phyloP scores from a whole-genome alignment of 1,284 basidiomycete species.

The Leucoagaricus sp. region DNA sequence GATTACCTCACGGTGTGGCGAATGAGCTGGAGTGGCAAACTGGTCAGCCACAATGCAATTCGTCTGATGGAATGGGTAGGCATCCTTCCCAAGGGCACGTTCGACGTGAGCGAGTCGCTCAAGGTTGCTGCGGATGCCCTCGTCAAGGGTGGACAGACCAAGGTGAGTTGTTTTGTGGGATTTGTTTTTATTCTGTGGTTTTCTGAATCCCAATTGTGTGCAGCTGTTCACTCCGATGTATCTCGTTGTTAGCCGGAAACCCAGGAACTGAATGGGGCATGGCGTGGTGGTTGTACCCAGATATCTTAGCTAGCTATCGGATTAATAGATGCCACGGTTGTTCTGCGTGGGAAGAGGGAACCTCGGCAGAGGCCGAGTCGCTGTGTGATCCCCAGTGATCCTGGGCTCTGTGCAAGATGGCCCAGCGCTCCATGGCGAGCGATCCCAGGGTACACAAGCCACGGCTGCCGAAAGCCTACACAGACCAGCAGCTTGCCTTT shows the following conservation, averaged over 20 bases:
- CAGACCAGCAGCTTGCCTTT: constrained; percentile 55
- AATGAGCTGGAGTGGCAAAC: constrained; percentile 86
- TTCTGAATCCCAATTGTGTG: constrained; percentile 13
- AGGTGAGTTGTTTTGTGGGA: constrained; percentile 51
- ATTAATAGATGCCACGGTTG: constrained; percentile 6
- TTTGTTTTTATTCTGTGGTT: not conserved
- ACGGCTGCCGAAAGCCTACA: constrained; percentile 60
- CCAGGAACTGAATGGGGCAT: constrained; percentile 36
- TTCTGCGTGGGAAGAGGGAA: constrained; percentile 15
- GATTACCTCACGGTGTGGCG: constrained; percentile 89
- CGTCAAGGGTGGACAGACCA: constrained; percentile 84
- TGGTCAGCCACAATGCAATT: constrained; percentile 84
- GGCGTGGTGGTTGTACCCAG: constrained; percentile 20
- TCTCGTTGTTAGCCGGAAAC: constrained; percentile 69
- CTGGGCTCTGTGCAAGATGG: constrained; percentile 13
- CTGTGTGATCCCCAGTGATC: constrained; percentile 13
- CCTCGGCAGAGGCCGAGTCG: constrained; percentile 15
- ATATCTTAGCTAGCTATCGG: constrained; percentile 15
- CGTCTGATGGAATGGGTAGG: constrained; percentile 80
- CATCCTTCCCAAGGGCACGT: constrained; percentile 91
- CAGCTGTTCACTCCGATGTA: constrained; percentile 86
- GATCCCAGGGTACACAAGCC: constrained; percentile 55
- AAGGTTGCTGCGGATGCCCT: constrained; percentile 83
- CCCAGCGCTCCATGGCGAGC: constrained; percentile 35
- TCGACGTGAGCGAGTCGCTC: constrained; percentile 87